phyloP scores from a whole-genome alignment of 2,329 filamentous ascomycete species.

The Aureobasidium sp. region DNA sequence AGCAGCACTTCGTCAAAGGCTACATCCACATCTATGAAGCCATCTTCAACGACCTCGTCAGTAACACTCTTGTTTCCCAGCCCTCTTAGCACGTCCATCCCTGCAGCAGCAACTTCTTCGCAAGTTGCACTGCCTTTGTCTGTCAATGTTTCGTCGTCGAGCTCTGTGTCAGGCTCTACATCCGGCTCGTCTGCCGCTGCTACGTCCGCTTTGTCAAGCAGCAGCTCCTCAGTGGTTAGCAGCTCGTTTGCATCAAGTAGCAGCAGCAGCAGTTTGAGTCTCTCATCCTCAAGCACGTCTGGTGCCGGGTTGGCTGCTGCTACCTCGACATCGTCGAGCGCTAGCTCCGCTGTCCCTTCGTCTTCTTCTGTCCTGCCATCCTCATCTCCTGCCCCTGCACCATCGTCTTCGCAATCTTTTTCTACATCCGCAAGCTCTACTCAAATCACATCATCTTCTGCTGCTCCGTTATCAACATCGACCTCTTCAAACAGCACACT shows the following conservation, averaged over 20 bases:
- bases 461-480: not conserved
- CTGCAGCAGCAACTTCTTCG: not conserved
- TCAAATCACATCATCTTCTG: not conserved
- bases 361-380: not conserved
- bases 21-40: not conserved
- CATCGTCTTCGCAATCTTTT: not conserved
- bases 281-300: not conserved
- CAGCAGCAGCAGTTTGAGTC: not conserved
- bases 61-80: not conserved
- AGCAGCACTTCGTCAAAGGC: constrained; percentile 1
- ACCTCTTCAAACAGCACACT: constrained; percentile 3
- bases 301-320: not conserved
- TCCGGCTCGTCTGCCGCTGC: not conserved
- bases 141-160: not conserved
- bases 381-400: not conserved
- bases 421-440: not conserved
- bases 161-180: not conserved
- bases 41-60: constrained; percentile 3
- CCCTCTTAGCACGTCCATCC: not conserved
- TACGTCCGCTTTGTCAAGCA: not conserved
- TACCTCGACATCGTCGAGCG: not conserved
- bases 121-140: not conserved
- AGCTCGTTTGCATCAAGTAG: not conserved
- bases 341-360: not conserved
- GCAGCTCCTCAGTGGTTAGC: not conserved